phyloP scores from a whole-genome alignment of 495 filamentous ascomycete species.

The Penicillium taxi region DNA sequence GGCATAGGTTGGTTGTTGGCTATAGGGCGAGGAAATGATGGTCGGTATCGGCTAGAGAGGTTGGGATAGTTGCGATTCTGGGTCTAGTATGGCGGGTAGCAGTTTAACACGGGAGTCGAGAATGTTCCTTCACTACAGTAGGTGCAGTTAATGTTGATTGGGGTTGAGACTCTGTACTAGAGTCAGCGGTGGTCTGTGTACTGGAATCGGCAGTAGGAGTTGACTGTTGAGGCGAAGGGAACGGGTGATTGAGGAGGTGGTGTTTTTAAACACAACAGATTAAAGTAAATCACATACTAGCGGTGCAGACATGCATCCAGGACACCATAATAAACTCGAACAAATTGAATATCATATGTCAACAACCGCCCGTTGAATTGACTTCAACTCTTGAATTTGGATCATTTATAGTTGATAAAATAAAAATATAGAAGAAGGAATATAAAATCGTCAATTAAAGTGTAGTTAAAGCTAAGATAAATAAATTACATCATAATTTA shows the following conservation, averaged over 20 bases:
- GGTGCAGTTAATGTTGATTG: not conserved
- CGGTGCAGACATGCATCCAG: too few relatives aligned
- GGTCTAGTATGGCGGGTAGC: slow-evolving; percentile 4
- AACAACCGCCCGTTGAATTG: too few relatives aligned
- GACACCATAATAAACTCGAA: too few relatives aligned
- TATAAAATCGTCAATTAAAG: too few relatives aligned
- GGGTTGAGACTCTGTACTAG: not conserved
- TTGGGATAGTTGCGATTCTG: slow-evolving; percentile 3
- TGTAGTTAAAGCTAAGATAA: too few relatives aligned
- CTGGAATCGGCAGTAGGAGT: not conserved
- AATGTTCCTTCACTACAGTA: not conserved
- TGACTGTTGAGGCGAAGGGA: slow-evolving; percentile 1
- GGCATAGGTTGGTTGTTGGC: slow-evolving; percentile 6
- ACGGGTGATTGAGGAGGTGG: slow-evolving; percentile 1
- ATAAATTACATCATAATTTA: too few relatives aligned
- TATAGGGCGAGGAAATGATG: slow-evolving; percentile 3
- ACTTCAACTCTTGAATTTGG: too few relatives aligned
- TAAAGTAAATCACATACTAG: too few relatives aligned
- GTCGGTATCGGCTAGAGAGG: slow-evolving; percentile 1
- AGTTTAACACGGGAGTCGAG: not conserved
- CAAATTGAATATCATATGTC: too few relatives aligned
- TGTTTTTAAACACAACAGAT: not conserved
- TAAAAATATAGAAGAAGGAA: too few relatives aligned
- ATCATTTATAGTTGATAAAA: too few relatives aligned
- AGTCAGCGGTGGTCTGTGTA: not conserved